Conservation (phyloP, 768 basidiomycete species). For the Melanogaster broomeanus region DNA sequence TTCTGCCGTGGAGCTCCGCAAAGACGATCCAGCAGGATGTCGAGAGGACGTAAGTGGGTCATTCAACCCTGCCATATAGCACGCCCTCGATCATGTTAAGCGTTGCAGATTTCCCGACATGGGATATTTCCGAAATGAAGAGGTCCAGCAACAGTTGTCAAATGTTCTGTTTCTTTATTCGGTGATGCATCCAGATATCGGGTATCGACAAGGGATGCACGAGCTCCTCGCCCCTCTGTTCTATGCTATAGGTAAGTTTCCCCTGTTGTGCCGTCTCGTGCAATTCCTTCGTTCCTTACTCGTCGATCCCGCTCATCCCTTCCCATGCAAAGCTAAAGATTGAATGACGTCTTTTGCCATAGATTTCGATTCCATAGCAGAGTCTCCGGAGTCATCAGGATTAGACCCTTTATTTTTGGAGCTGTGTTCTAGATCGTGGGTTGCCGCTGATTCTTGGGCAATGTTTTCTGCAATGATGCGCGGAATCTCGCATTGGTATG, state of each 20-base stretch:
- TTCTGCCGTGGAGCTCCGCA: conserved; percentile 81
- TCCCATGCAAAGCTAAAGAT: conserved; percentile 25
- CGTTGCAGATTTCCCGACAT: conserved; percentile 93
- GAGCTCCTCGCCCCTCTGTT: conserved; percentile 90
- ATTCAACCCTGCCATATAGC: conserved; percentile 1
- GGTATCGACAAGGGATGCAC: conserved; percentile 99
- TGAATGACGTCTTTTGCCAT: conserved; percentile 35
- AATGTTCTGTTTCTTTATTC: conserved; percentile 89
- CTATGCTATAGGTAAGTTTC: conserved; percentile 49
- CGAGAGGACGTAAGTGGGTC: conserved; percentile 80
- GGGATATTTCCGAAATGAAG: conserved; percentile 76
- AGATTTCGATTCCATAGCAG: conserved; percentile 75
- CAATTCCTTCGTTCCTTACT: conserved; percentile 6
- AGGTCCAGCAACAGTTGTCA: conserved; percentile 78
- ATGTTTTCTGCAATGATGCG: conserved; percentile 84
- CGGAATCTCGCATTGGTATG: conserved; percentile 76
- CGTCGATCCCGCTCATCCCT: conserved; percentile 15
- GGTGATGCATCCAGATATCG: conserved; percentile 74
- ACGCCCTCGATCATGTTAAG: neutral
- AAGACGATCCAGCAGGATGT: conserved; percentile 93
- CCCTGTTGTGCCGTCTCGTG: neutral
- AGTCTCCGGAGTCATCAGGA: conserved; percentile 26
- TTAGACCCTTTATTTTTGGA: conserved; percentile 49
- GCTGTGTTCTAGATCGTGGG: conserved; percentile 65
- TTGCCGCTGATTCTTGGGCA: conserved; percentile 86